A percentile compares a stretch with the other conserved stretches of the same genome.
Evolutionary conservation across 2,329 filamentous ascomycete species (phyloP).

Genomic region (Shiraia sp.): DNA sequence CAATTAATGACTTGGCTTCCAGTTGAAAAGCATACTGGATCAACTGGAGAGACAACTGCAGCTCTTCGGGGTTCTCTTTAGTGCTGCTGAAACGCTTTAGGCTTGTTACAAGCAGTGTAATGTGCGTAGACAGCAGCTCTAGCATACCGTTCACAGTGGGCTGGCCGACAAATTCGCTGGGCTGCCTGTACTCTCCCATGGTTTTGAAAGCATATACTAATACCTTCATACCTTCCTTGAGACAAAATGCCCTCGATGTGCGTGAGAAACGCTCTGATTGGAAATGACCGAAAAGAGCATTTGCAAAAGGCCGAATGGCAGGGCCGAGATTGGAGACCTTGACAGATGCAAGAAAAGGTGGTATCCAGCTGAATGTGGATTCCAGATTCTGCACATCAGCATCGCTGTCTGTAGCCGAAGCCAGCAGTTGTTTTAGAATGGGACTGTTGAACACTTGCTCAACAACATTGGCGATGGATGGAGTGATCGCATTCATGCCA

Average conservation of each 20-base stretch:
- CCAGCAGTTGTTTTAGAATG: conserved; percentile 64
- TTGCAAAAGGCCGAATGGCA: conserved; percentile 76
- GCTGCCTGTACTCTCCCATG: conserved; percentile 18
- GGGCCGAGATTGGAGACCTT: conserved; percentile 75
- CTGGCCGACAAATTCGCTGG: conserved; percentile 40
- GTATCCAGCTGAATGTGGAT: conserved; percentile 75
- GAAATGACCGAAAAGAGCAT: conserved; percentile 71
- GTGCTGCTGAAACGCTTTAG: conserved; percentile 33
- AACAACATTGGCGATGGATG: conserved; percentile 77
- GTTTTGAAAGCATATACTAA: conserved; percentile 41
- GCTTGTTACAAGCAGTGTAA: conserved; percentile 40
- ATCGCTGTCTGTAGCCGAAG: conserved; percentile 49
- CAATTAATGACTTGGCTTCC: conserved; percentile 70
- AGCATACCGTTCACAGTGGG: conserved; percentile 60
- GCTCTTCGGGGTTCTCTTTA: conserved; percentile 32
- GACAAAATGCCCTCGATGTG: conserved; percentile 64
- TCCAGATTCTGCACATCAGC: conserved; percentile 63
- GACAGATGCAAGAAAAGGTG: conserved; percentile 76
- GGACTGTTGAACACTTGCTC: conserved; percentile 80
- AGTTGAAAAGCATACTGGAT: conserved; percentile 69
- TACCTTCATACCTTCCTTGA: conserved; percentile 59
- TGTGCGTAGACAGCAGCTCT: conserved; percentile 67
- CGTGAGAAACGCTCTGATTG: conserved; percentile 60
- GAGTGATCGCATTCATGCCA: conserved; percentile 78
- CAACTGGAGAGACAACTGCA: conserved; percentile 63